Base-by-base conservation (phyloP, 1,139 yeast species). In the Scheffersomyces insectosa region DNA sequence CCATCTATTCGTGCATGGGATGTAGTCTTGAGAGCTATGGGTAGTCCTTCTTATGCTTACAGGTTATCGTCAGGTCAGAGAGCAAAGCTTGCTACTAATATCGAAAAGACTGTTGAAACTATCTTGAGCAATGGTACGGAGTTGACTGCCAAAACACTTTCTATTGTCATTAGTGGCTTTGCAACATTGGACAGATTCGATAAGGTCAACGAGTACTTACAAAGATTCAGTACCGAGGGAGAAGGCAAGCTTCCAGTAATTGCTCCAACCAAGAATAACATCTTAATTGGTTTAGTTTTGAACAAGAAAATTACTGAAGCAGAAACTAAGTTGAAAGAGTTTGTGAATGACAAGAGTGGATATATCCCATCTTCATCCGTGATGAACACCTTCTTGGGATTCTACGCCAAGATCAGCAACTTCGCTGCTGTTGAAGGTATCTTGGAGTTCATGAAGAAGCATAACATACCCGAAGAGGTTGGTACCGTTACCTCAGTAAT, bases 401-500 rank as follows among this genome's bases (percentile, higher is more conserved):
- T 58, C 48, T 68, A 74, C 47, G 60, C 68, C 28, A 62, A 62
- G 35, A 38, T 35, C 11, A 57, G 62, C 40, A 70, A 72, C 51
- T 64, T 60, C 45, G 53, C 61, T 27, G 74, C 77, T 3, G 72
- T 72, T 12, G 71, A 67, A 40, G 74, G 72, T 4, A 64, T 73
- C 37, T 50, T 71, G 38, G 51, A 62, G 34, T 73, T 62, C 55
- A 73, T 73, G 77, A 57, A 60, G 43, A 51, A 54, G 28, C 44
- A 68, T 31, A 64, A 70, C n/a, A 65, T 84, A 31, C 59, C 70
- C 30, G 87, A 85, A 27, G 88, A 83, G 57, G 72, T 81, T 40
- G 82, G 81, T 12, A 84, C 93, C 1, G 80, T 81, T 60, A 78
- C 91, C n/a, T 77, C 77, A 33, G 65, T 85, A 29, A 72, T 85